Evolutionary conservation across 2,329 filamentous ascomycete genomes (phyloP).

Genomic region (Verticillium nonalfalfae): DNA sequence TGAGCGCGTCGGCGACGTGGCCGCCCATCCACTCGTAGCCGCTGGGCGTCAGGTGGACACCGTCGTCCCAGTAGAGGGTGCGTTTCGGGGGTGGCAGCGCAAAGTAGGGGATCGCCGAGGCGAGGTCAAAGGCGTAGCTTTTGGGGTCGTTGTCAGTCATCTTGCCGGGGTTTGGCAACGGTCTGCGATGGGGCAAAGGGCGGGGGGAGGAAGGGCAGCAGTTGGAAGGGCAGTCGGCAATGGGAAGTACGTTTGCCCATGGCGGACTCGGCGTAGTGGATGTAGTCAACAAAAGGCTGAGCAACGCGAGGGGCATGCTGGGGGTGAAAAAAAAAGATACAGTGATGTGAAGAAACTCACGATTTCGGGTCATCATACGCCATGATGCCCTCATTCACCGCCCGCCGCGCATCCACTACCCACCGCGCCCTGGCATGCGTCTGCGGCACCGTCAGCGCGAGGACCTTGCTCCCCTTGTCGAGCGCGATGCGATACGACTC

Average conservation of each 20-base stretch:
- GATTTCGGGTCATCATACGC: slow-evolving; percentile 39
- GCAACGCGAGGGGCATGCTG: too few species aligned
- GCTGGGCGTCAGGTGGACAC: slow-evolving; percentile 47
- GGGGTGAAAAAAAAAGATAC: neutral
- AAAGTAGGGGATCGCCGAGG: slow-evolving; percentile 46
- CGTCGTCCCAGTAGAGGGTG: slow-evolving; percentile 52
- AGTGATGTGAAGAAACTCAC: slow-evolving; percentile 31
- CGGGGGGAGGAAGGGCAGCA: too few species aligned
- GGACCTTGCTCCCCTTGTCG: slow-evolving; percentile 43
- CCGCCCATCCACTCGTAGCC: slow-evolving; percentile 60
- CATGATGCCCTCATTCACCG: slow-evolving; percentile 48
- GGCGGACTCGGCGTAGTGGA: too few species aligned
- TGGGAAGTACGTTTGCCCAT: too few species aligned
- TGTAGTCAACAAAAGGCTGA: too few species aligned
- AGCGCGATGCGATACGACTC: slow-evolving; percentile 45
- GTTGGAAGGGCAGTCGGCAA: too few species aligned
- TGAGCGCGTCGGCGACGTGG: slow-evolving; percentile 45
- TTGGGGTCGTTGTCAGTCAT: too few species aligned
- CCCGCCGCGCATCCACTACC: slow-evolving; percentile 21
- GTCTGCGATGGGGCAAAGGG: neutral
- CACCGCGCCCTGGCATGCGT: slow-evolving; percentile 21
- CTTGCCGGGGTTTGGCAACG: neutral
- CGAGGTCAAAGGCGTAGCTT: slow-evolving; percentile 49
- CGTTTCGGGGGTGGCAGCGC: slow-evolving; percentile 37
- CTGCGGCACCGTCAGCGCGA: slow-evolving; percentile 59